Base-by-base conservation (phyloP, 1,139 yeast genomes). In the Debaryomyces nepalensis region DNA sequence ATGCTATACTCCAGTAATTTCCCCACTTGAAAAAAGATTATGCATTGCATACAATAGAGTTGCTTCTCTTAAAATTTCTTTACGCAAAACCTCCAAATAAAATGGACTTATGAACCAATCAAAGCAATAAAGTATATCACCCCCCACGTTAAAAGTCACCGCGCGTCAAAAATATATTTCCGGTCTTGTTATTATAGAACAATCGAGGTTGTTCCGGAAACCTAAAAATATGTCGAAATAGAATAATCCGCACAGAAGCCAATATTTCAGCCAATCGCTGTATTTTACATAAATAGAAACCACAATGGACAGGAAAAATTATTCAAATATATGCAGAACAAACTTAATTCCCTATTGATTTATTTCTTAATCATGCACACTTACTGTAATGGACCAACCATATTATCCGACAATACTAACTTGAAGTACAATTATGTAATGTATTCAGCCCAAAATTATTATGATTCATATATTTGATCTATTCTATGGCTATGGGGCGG, bases 1-100 rank as follows among this genome's bases (percentile, higher is more conserved):
- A 9, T 19, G 11, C 15, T n/a, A 30, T 15, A 34, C 37, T 24
- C 37, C 37, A 34, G 21, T 16, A 16, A 22, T 23, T 23, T 34
- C 37, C 18, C 37, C 37, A 34, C 37, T 23, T 8, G 18, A n/a
- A 16, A 5, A 5, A 23, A 10, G 10, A 24, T 34, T 24, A 34
- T 23, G 37, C 30, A 24, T 16, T 14, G 12, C 18, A 9, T 18
- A 33, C 36, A 33, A 33, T 12, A 21, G 4, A 6, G 5, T n/a
- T 15, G 14, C 8, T 4, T 3, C 26, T 19, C 6, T n/a, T 9
- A 11, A 3, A 19, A 18, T 15, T 27, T 14, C 32, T 15, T 15
- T 10, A 27, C 21, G 32, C 21, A 27, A 16, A 16, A 6, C 16
- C 4, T 27, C 6, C 20, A 10, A 27, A 4, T 15, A 16, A 11